These are phyloP conservation scores for Herpetospermum pedunculosum DNA, from an alignment of 306 rosid species.

Conservation along the genomic window DNA sequence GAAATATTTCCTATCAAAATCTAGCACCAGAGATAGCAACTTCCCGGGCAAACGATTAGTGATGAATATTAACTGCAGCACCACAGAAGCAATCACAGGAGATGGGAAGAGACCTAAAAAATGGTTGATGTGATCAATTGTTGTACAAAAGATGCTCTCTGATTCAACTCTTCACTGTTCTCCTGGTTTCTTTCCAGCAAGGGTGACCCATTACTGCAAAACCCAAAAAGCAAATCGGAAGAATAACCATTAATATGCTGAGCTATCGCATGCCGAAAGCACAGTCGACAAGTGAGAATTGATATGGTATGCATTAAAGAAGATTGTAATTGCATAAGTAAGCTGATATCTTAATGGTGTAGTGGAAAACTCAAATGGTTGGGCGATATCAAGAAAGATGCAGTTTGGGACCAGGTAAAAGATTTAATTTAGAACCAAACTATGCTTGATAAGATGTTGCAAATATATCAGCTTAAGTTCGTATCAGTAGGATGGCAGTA, in stretches of 20 bases:
- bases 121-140: conserved; percentile 55
- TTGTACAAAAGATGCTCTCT: conserved; percentile 58
- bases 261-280: neutral
- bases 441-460: neutral
- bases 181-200: conserved; percentile 27
- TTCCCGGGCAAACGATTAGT: neutral
- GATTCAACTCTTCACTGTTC: conserved; percentile 48
- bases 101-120: conserved; percentile 17
- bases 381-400: neutral
- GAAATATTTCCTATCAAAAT: conserved; percentile 19
- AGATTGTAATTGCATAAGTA: neutral
- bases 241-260: neutral
- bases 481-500: neutral
- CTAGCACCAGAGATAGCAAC: conserved; percentile 20
- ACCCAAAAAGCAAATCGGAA: conserved; percentile 12
- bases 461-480: neutral
- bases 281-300: neutral
- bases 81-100: neutral
- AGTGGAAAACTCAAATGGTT: neutral
- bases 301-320: neutral
- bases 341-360: neutral
- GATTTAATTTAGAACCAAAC: neutral
- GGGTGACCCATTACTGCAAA: conserved; percentile 29
- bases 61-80: neutral
- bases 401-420: neutral